Base-by-base conservation (phyloP, 73 alveolate species). In the Tetrahymena elliotti region DNA sequence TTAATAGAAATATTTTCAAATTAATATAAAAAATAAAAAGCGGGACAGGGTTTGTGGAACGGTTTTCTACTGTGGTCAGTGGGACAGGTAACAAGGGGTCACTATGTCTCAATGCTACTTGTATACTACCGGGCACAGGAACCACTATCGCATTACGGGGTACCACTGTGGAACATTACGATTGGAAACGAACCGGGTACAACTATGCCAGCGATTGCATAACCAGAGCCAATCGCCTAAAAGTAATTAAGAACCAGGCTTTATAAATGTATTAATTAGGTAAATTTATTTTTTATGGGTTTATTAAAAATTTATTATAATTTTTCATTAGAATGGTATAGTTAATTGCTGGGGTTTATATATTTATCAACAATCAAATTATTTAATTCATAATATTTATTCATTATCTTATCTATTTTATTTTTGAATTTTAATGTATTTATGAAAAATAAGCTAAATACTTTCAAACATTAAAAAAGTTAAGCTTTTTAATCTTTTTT, bases 41-140 rank as follows among this genome's bases (percentile, higher is more conserved):
- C 88, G 88, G 88, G 88, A 31, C 88, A 68, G 38, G 88, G 38
- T 68, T 68, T 68, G 88, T 68, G 88, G 88, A 68, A 22, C 88
- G 88, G 88, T 68, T 68, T 68, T 68, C 38, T 31, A 68, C 88
- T 68, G 88, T 68, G 88, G 88, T 68, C 34, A 68, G 36, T 68
- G 34, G 88, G 88, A 68, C 88, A 68, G 88, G 88, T 68, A 68
- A 68, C 88, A 27, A 22, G 88, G 88, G 82, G 83, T 52, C 88
- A 68, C 88, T n/a, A 27, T 68, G 88, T 68, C 36, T 31, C 88
- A 27, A n/a, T 68, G 88, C 36, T 68, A 27, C 36, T 68, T 68
- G 88, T 68, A 27, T 68, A 31, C 88, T 68, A 68, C 88, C 88
- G 88, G 88, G 88, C 88, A 68, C 88, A 68, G 88, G 88, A n/a